Percentiles rank a stretch among this genome's conserved stretches.
Evolutionary conservation across 805 yeast genomes (phyloP).

Genomic region (Torulaspora microellipsoides): DNA sequence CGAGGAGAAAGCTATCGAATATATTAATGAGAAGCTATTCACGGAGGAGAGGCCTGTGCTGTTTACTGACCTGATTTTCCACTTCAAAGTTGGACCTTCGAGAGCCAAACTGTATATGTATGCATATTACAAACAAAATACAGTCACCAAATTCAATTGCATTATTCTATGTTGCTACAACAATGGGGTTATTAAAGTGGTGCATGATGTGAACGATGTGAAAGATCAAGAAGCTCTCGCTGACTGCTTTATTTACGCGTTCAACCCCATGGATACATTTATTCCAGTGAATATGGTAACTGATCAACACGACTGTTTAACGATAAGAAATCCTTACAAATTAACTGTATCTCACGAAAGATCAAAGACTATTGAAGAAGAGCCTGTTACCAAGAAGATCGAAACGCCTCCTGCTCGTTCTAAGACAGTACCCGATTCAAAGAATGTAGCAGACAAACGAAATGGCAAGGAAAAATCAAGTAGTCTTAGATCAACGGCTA

Average conservation of each 20-base stretch:
- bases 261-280: constrained; percentile 30
- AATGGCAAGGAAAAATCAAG: constrained; percentile 14
- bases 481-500: constrained; percentile 31
- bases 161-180: constrained; percentile 23
- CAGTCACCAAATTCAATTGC: constrained; percentile 27
- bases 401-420: constrained; percentile 14
- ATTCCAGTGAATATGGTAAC: constrained; percentile 19
- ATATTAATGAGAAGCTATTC: constrained; percentile 25
- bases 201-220: constrained; percentile 19
- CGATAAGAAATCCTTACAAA: constrained; percentile 21
- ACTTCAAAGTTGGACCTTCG: constrained; percentile 25
- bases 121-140: constrained; percentile 23
- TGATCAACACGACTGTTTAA: constrained; percentile 15
- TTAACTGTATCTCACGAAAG: constrained; percentile 7
- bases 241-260: constrained; percentile 34
- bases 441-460: constrained; percentile 4
- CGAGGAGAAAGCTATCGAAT: constrained; percentile 8
- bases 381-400: constrained; percentile 6
- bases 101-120: constrained; percentile 30
- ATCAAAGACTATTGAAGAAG: constrained; percentile 15
- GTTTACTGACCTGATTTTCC: constrained; percentile 27
- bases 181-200: constrained; percentile 19
- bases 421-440: constrained; percentile 14
- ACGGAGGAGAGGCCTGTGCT: constrained; percentile 27
- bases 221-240: constrained; percentile 15